Base-by-base conservation (phyloP, 2,329 filamentous ascomycete genomes). In the Talaromyces sp. region DNA sequence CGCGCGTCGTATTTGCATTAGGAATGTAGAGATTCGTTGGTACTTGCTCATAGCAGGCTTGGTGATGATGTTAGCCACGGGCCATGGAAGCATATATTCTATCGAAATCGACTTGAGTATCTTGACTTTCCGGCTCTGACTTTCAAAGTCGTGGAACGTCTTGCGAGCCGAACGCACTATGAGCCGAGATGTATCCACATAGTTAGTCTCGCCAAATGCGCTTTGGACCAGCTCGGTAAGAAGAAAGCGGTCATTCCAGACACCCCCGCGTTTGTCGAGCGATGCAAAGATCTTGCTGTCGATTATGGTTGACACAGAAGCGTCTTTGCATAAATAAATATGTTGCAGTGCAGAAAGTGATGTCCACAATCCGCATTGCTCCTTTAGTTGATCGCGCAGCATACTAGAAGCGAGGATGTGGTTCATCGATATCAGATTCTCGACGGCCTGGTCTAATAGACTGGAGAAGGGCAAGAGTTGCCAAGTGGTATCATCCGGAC, bases 171-270 rank as follows among this genome's bases (percentile, higher is more conserved):
- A 83, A 19, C 81, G 83, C 24, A 91, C 84, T 2, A 86, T 83
- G 9, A 97, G 77, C 22, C 86, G 85, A 58, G 88, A 85, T 2
- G 82, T 70, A 63, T 92, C 86, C 1, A 91, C 76, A 1, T 79
- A 78, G 0, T 77, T 69, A 1, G 86, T 71, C 0, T 72, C 73
- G 5, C 81, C 82, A 73, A 92, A 93, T 0, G 90, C 87, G 64
- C 88, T 88, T 65, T 92, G 90, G 0, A 90, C 88, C 1, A 92
- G 78, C 69, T 93, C 91, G 0, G 90, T 95, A 33, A 97, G 80
- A 0, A 90, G 83, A 72, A 94, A 96, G 22, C 88, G 86, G 74
- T 97, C 92, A 67, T 89, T 88, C 93, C 93, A 97, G 41, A 77
- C 77, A 72, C 76, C 73, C 79, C 82, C 76, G 13, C 79, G 78